Percentiles rank a stretch among this genome's conserved stretches.
phyloP scores from a whole-genome alignment of 1,139 yeast genomes.

The Kurtzmaniella quercitrusa region DNA sequence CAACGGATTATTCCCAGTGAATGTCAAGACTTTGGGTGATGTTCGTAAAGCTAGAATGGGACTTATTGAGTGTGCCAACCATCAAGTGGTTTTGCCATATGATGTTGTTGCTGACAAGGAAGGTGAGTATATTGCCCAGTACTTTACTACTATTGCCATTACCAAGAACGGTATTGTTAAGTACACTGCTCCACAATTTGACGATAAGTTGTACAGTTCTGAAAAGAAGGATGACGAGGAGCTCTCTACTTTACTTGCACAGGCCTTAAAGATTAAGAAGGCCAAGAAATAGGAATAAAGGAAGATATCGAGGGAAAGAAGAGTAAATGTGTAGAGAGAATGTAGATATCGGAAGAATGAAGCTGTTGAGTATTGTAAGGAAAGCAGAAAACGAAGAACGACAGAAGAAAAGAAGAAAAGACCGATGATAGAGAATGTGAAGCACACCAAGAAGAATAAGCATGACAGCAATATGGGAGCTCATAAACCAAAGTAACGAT shows the following conservation, averaged over 20 bases:
- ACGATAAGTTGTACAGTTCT: constrained; percentile 45
- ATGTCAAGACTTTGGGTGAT: constrained; percentile 63
- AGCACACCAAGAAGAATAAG: too few species aligned
- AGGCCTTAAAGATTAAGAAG: constrained; percentile 50
- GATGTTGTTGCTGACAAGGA: constrained; percentile 69
- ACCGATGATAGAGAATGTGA: too few species aligned
- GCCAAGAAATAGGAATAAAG: constrained; percentile 42
- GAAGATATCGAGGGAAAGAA: too few species aligned
- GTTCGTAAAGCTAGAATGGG: constrained; percentile 75
- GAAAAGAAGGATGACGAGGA: constrained; percentile 60
- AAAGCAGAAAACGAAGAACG: too few species aligned
- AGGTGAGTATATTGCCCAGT: constrained; percentile 67
- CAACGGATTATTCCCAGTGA: constrained; percentile 69
- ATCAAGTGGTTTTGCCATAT: constrained; percentile 64
- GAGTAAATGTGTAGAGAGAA: too few species aligned
- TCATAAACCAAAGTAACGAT: too few species aligned
- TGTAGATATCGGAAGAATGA: too few species aligned
- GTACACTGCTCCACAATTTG: constrained; percentile 59
- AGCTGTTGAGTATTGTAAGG: too few species aligned
- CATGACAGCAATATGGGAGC: too few species aligned
- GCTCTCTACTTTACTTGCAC: constrained; percentile 45
- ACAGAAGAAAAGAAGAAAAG: too few species aligned
- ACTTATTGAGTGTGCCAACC: constrained; percentile 68
- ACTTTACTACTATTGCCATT: constrained; percentile 71
- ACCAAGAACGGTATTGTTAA: constrained; percentile 71